phyloP scores from a whole-genome alignment of 768 basidiomycete species.

The Flagelloscypha sp. region DNA sequence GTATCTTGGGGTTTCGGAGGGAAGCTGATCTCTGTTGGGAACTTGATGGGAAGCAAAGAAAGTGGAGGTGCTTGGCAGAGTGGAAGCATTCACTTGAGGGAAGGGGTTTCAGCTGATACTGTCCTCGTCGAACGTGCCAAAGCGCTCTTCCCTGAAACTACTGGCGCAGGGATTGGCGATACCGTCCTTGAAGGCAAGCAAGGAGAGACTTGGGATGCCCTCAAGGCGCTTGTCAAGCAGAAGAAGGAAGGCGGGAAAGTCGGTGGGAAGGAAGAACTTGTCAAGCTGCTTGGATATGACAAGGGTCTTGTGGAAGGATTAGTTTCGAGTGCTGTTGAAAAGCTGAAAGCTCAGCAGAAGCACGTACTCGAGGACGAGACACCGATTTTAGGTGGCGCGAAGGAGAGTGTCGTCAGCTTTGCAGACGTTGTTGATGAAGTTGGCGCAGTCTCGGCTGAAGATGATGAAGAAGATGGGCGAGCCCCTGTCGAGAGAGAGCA shows the following conservation, averaged over 20 bases:
- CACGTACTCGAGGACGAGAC: too few species aligned
- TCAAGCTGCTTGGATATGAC: slow-evolving; percentile 86
- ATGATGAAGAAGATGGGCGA: slow-evolving; percentile 24
- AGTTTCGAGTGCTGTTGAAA: slow-evolving; percentile 76
- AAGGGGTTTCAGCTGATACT: slow-evolving; percentile 19
- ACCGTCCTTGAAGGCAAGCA: too few species aligned
- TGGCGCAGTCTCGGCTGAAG: too few species aligned
- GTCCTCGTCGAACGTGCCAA: slow-evolving; percentile 69
- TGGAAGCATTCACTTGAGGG: slow-evolving; percentile 70
- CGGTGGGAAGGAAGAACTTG: slow-evolving; percentile 64
- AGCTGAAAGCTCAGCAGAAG: slow-evolving; percentile 56
- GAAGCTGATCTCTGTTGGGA: slow-evolving; percentile 71
- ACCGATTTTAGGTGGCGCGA: too few species aligned
- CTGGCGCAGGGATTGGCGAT: too few species aligned
- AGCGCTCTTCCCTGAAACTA: too few species aligned
- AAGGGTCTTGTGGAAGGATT: slow-evolving; percentile 74
- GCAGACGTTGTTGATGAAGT: slow-evolving; percentile 16
- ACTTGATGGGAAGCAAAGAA: slow-evolving; percentile 78
- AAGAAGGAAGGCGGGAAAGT: slow-evolving; percentile 28
- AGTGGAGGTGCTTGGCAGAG: too few species aligned
- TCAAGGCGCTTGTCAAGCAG: slow-evolving; percentile 66
- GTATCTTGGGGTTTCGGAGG: slow-evolving; percentile 90
- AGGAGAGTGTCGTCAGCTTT: too few species aligned
- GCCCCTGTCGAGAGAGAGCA: slow-evolving; percentile 51
- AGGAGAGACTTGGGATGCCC: too few species aligned